These are phyloP conservation scores for Artomyces pyxidatus DNA, from an alignment of 768 basidiomycete species.

Conservation along the genomic window DNA sequence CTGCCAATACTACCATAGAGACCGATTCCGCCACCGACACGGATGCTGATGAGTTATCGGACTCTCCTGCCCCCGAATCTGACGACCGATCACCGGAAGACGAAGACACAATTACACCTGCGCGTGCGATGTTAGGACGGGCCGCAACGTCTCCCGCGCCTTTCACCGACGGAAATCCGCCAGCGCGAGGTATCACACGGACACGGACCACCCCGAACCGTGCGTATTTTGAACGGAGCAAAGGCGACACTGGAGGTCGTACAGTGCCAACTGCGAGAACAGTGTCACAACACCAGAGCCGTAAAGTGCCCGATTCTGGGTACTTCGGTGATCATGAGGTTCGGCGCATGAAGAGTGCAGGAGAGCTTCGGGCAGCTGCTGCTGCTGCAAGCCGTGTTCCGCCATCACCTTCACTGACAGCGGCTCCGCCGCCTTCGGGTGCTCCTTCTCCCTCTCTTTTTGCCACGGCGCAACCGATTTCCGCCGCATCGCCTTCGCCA, in stretches of 20 bases:
- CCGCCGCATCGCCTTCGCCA: no score
- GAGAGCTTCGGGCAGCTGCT: conserved; percentile 56
- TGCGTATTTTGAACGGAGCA: conserved; percentile 25
- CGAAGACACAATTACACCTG: conserved; percentile 69
- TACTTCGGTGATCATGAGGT: conserved; percentile 23
- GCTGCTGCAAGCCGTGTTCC: conserved; percentile 16
- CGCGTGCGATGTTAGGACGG: conserved; percentile 45
- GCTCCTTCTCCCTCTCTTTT: no score
- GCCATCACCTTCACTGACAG: conserved; percentile 16
- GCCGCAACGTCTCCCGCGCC: conserved; percentile 43
- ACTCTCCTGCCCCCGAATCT: conserved; percentile 34
- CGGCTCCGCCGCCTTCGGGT: no score
- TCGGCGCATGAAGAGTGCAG: conserved; percentile 71
- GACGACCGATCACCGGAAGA: conserved; percentile 43
- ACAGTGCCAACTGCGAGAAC: conserved; percentile 2
- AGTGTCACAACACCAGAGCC: conserved; percentile 1
- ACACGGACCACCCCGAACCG: conserved; percentile 69
- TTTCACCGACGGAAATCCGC: conserved; percentile 17
- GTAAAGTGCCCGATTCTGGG: conserved; percentile 31
- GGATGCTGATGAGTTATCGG: conserved; percentile 49
- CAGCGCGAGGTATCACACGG: conserved; percentile 33
- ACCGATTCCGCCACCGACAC: conserved; percentile 41
- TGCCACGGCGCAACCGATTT: no score
- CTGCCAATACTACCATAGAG: conserved; percentile 35
- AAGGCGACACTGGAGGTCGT: conserved; percentile 6